These are phyloP conservation scores for Asterionellopsis glacialis DNA, from an alignment of 108 stramenopile species.

Conservation along the genomic window DNA sequence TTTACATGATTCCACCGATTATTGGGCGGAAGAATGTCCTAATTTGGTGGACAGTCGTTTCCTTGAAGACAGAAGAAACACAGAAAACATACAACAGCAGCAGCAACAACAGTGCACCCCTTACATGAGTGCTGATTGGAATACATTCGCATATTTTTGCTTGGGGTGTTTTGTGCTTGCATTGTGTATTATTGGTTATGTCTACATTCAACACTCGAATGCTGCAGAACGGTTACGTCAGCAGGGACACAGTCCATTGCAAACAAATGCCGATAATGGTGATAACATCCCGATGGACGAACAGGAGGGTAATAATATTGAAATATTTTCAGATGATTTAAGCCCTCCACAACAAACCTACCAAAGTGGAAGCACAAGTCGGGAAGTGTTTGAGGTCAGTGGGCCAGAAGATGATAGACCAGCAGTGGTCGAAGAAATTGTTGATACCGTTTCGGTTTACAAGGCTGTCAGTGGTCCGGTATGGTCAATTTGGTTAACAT, in stretches of 20 bases:
- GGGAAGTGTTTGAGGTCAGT: not conserved
- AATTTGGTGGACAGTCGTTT: not conserved
- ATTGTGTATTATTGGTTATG: conserved; percentile 31
- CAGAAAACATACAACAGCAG: too few relatives aligned
- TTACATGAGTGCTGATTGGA: conserved; percentile 19
- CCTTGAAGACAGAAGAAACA: not conserved
- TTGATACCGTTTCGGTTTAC: conserved; percentile 9
- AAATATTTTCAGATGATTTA: not conserved
- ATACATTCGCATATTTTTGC: conserved; percentile 40
- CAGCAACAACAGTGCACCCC: not conserved
- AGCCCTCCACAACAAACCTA: too few relatives aligned
- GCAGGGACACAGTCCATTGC: too few relatives aligned
- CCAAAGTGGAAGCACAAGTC: too few relatives aligned
- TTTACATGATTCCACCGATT: conserved; percentile 21
- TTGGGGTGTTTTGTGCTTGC: conserved; percentile 26
- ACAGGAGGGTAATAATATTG: not conserved
- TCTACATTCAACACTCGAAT: conserved; percentile 4
- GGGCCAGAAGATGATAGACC: not conserved
- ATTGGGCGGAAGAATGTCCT: conserved; percentile 26
- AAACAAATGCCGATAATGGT: too few relatives aligned
- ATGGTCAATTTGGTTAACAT: conserved; percentile 36
- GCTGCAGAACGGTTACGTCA: too few relatives aligned
- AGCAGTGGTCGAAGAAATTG: not conserved
- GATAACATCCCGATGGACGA: too few relatives aligned
- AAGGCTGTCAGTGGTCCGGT: conserved; percentile 25